Base-by-base conservation (phyloP, 2,329 filamentous ascomycete genomes). In the Calycina herbarum region DNA sequence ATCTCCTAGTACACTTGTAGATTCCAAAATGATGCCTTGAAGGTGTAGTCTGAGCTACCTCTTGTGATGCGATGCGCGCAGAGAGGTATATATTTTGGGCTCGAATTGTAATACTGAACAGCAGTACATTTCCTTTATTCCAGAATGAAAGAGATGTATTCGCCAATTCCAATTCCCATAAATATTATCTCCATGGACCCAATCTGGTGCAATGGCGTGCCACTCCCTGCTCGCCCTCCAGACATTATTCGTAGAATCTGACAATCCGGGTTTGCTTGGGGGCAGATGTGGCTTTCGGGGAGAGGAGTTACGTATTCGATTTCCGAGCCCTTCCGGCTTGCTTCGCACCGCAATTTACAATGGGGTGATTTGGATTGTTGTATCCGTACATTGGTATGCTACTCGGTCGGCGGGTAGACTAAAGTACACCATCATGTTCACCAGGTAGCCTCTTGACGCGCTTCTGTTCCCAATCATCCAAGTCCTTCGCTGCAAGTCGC, bases 401-500 rank as follows among this genome's bases (percentile, higher is more conserved):
- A 24, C 17, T 2, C 17, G 3, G 8, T 15, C 48, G 10, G 20
- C 42, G 10, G 54, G 15, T 24, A 57, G 17, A 31, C 35, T 78
- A 90, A 71, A 97, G 77, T 61, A 92, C 85, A 40, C 94, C 94
- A 77, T 99, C 94, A 67, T 87, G 90, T 78, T 99, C 96, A 71
- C 95, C 95, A 24, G 92, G 89, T 67, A 97, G 84, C 76, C 95
- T 84, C 81, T 97, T 88, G 11, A 98, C 93, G 62, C 96, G 88
- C 79, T 95, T 96, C 80, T 98, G 95, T 77, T 98, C 94, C 95
- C 95, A 99, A 75, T 93, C 86, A 74, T 99, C 94, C 67, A 98
- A 80, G 76, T 98, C 95, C 78, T 96, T 96, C 38, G 92, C 91
- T 72, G 92, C 91, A 48, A 92, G 82, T 79, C 88, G 87, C 91